Percentiles rank a stretch among this genome's conserved stretches.
These are phyloP conservation scores for Psidium guajava DNA, from an alignment of 345 rosid genomes.

Conservation along the genomic window DNA sequence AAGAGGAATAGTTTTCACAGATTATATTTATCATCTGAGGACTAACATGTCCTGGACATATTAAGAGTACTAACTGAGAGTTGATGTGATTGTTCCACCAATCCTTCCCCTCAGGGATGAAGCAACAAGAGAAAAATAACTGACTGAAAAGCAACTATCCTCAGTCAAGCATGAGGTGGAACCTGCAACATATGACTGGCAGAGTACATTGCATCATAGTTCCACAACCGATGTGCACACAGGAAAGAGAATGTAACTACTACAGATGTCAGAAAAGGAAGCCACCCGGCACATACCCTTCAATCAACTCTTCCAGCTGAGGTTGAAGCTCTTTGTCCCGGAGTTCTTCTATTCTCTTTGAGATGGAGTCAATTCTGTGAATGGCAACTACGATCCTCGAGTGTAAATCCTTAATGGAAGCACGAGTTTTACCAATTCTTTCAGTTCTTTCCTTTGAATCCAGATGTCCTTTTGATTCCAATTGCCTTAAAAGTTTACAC, in stretches of 20 bases:
- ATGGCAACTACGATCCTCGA: slow-evolving; percentile 91
- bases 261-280: background rate
- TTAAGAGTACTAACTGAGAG: background rate
- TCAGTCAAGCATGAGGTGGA: background rate
- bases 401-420: slow-evolving; percentile 80
- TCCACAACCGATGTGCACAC: background rate
- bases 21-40: background rate
- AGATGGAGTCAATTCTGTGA: slow-evolving; percentile 84
- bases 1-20: background rate
- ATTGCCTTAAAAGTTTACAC: slow-evolving; percentile 55
- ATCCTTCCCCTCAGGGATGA: background rate
- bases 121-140: background rate
- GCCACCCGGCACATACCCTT: slow-evolving; percentile 44
- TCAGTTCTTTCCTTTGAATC: slow-evolving; percentile 51
- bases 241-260: background rate
- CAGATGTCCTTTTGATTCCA: slow-evolving; percentile 69
- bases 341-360: slow-evolving; percentile 81
- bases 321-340: slow-evolving; percentile 97
- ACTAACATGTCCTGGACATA: background rate
- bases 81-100: background rate
- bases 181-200: background rate
- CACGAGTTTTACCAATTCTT: slow-evolving; percentile 70
- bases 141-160: background rate
- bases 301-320: slow-evolving; percentile 89
- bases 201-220: background rate